Evolutionary conservation across 108 stramenopile genomes (phyloP).

Genomic region (Mediolabrus comicus): DNA sequence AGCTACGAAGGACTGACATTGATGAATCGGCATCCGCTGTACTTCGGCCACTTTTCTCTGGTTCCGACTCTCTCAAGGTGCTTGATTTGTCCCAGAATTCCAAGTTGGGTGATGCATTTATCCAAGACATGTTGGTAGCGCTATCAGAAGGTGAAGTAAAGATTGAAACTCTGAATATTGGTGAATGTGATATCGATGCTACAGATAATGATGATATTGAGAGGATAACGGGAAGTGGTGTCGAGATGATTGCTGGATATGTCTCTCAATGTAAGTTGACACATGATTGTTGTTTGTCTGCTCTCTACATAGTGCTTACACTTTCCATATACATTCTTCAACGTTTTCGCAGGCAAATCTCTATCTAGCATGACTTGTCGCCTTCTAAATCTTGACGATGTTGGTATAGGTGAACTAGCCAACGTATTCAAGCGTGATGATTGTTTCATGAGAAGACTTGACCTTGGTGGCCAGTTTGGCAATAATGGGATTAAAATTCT

Average conservation of each 20-base stretch:
- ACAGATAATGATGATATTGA: conserved; percentile 1
- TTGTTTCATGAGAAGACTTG: conserved; percentile 31
- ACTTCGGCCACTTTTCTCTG: conserved; percentile 6
- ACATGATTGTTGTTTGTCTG: background rate
- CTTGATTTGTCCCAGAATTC: conserved; percentile 19
- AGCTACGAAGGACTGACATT: conserved; percentile 15
- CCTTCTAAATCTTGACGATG: conserved; percentile 4
- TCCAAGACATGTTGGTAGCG: conserved; percentile 8
- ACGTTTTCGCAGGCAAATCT: background rate
- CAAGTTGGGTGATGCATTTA: conserved; percentile 9
- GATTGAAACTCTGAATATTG: conserved; percentile 17
- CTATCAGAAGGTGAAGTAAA: conserved; percentile 9
- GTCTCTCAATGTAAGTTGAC: background rate
- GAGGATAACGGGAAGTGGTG: background rate
- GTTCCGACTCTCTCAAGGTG: conserved; percentile 13
- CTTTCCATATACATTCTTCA: background rate
- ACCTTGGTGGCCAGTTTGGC: conserved; percentile 31
- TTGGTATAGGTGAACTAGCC: conserved; percentile 1
- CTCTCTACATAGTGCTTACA: background rate
- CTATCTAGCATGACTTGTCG: background rate
- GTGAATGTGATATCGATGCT: conserved; percentile 12
- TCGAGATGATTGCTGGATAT: conserved; percentile 3
- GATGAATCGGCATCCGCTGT: conserved; percentile 6
- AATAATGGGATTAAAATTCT: conserved; percentile 28
- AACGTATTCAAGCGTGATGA: background rate